phyloP scores from a whole-genome alignment of 1,284 basidiomycete genomes.

The Stygiomarasmius scandens region DNA sequence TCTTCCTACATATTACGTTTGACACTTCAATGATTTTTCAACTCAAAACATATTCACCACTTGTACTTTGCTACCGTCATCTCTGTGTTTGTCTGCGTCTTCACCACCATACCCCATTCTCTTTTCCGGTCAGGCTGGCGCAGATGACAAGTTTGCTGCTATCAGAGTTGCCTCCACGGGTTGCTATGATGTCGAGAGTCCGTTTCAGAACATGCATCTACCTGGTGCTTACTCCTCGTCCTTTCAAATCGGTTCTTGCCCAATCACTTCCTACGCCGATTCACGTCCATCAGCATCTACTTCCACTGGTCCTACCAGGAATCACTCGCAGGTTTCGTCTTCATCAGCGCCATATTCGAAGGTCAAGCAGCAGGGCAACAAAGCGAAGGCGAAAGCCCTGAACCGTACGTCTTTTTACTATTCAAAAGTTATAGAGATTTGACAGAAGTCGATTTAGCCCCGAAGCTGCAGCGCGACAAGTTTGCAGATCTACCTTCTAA shows the following conservation, averaged over 20 bases:
- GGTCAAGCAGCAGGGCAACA: neutral
- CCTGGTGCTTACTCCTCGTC: neutral
- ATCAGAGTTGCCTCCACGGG: neutral
- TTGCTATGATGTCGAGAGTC: neutral
- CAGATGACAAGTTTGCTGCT: constrained; percentile 11
- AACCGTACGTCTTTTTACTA: neutral
- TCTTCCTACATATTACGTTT: constrained; percentile 3
- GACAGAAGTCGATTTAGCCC: neutral
- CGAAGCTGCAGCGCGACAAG: neutral
- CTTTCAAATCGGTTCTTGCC: neutral
- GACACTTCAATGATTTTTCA: neutral
- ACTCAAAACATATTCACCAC: neutral
- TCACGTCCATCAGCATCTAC: neutral
- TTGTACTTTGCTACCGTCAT: neutral
- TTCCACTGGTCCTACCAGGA: neutral
- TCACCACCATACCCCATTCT: constrained; percentile 3
- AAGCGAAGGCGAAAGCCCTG: neutral
- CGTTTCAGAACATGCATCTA: constrained; percentile 8
- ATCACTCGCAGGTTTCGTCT: neutral
- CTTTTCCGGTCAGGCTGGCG: neutral
- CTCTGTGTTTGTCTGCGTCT: neutral
- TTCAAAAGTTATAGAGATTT: neutral
- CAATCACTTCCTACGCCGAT: neutral
- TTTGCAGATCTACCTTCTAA: neutral
- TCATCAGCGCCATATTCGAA: neutral